Evolutionary conservation across 768 basidiomycete species (phyloP), one percentile per base, ranked within the genome.

Genomic region (Amanita rubescens): DNA sequence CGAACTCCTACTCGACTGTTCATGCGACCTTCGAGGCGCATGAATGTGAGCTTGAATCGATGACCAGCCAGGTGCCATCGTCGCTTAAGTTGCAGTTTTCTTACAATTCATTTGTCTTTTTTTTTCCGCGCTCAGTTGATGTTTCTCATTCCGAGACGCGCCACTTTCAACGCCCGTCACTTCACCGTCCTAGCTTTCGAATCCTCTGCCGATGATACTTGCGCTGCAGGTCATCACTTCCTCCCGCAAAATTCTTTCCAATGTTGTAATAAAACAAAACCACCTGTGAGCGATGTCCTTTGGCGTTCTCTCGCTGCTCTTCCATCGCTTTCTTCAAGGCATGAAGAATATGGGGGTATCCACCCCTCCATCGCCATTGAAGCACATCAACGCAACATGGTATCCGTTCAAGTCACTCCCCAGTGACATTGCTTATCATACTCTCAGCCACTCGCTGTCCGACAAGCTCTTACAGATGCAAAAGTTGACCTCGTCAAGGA

Each of bases 181-280:
- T 82, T 89, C 62, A 87, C 80, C 1, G 82, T 90, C 12, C 76
- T 90, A 7, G 87, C 81, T 7, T 62, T 95, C 34, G 94, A 96
- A 67, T 85, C 86, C 1, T 94, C 91, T 11, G 92, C 93, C 12
- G 95, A 99, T 66, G 96, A 98, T 63, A 90, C 93, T 1, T 95
- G 93, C 60, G 91, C 85, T 14, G 87, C 94, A 0, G n/a, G 75
- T 98, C 47, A 87, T 99, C 33, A 78, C 80, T 17, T 87, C 85
- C 1, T 71, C 78, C 7, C 77, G 81, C 17, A 62, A 74, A 62
- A 75, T 98, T 37, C 80, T 89, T 50, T 85, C 91, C 2, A 95
- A 94, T 65, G 79, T 97, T 4, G 85, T 98, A 56, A 70, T 90
- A 35, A 90, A 87, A 63, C 94, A 98, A 63, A 78, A 89, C 56